Conservation (phyloP, 2,329 filamentous ascomycete species). For the Botrytis squamosa region DNA sequence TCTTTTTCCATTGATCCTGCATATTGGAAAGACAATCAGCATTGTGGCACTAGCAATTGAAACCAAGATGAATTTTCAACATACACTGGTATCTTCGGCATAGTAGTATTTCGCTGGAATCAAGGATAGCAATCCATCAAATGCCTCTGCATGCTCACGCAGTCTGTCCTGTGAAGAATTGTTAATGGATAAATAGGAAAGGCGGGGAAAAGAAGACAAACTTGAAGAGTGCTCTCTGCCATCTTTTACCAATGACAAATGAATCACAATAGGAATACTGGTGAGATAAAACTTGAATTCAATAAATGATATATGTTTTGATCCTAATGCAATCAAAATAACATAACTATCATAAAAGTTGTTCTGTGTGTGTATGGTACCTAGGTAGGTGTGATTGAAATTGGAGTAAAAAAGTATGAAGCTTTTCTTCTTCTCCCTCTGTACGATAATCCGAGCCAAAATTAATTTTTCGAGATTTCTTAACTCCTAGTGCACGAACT, state of each 20-base stretch:
- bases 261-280: slow-evolving; percentile 1
- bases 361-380: neutral
- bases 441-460: slow-evolving; percentile 7
- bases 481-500: slow-evolving; percentile 12
- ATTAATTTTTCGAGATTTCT: slow-evolving; percentile 22
- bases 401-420: neutral
- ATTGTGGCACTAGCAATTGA: slow-evolving; percentile 10
- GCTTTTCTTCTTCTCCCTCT: slow-evolving; percentile 7
- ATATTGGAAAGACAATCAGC: slow-evolving; percentile 26
- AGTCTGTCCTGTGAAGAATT: slow-evolving; percentile 48
- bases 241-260: slow-evolving; percentile 27
- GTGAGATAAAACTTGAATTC: neutral
- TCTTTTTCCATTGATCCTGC: slow-evolving; percentile 89
- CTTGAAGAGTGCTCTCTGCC: slow-evolving; percentile 39
- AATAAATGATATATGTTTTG: neutral
- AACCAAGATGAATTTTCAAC: slow-evolving; percentile 37
- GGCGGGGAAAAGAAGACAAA: slow-evolving; percentile 32
- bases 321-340: neutral
- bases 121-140: slow-evolving; percentile 61
- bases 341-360: neutral
- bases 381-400: neutral
- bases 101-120: slow-evolving; percentile 73
- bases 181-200: slow-evolving; percentile 23
- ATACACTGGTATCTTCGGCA: slow-evolving; percentile 65
- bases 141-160: slow-evolving; percentile 44